phyloP scores from a whole-genome alignment of 805 yeast genomes.

The Wickerhamiella sorbophila region DNA sequence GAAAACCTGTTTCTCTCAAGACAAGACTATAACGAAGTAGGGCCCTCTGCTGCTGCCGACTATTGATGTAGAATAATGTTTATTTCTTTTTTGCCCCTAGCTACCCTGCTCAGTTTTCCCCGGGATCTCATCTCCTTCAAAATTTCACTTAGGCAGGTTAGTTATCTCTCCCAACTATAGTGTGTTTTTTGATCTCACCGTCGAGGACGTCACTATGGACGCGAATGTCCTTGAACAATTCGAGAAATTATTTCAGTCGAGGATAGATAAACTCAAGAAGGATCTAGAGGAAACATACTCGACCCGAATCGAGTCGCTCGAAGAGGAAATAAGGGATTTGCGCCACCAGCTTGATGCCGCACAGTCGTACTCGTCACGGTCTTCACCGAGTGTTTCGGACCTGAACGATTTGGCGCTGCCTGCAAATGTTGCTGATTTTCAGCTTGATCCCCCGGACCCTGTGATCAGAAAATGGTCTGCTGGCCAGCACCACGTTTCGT shows the following conservation, averaged over 20 bases:
- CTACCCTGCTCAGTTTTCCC: too few relatives aligned
- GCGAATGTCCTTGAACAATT: not conserved
- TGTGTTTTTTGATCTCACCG: too few relatives aligned
- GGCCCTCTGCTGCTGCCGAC: conserved; percentile 37
- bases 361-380: not conserved
- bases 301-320: not conserved
- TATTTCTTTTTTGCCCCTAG: too few relatives aligned
- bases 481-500: not conserved
- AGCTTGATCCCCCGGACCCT: not conserved
- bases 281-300: not conserved
- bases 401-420: not conserved
- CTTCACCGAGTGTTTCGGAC: not conserved
- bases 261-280: not conserved
- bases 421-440: not conserved
- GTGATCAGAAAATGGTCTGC: not conserved
- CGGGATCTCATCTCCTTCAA: too few relatives aligned
- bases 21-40: conserved; percentile 59
- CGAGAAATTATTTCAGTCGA: not conserved
- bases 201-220: too few relatives aligned
- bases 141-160: not conserved
- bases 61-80: not conserved
- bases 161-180: not conserved
- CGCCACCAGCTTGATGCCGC: not conserved
- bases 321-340: not conserved
- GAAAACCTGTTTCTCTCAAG: conserved; percentile 52